A percentile compares a stretch with the other conserved stretches of the same genome.
Conservation (phyloP, 2,329 filamentous ascomycete genomes). For the Westerdykella sp. region DNA sequence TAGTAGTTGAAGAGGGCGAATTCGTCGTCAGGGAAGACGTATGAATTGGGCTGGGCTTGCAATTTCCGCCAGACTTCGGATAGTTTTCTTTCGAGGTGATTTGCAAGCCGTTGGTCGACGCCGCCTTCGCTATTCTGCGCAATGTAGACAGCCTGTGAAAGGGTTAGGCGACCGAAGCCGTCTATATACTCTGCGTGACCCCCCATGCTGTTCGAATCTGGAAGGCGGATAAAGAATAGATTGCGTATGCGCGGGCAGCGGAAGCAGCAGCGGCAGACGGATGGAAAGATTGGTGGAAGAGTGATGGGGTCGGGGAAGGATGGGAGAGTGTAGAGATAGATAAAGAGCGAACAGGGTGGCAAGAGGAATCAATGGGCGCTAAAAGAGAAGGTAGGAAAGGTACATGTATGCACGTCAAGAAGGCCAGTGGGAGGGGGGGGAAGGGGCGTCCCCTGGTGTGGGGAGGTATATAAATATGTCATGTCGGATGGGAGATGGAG, state of each 20-base stretch:
- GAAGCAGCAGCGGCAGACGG: constrained; percentile 1
- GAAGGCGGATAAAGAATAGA: constrained; percentile 16
- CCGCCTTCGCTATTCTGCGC: constrained; percentile 68
- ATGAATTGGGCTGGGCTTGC: constrained; percentile 57
- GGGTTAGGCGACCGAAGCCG: constrained; percentile 42
- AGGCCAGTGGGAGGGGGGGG: constrained; percentile 9
- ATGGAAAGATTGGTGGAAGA: constrained; percentile 13
- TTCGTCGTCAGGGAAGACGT: constrained; percentile 69
- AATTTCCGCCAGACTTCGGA: constrained; percentile 63
- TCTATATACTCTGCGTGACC: constrained; percentile 37
- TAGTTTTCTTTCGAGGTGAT: constrained; percentile 56
- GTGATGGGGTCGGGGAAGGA: not conserved
- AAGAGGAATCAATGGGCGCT: constrained; percentile 1
- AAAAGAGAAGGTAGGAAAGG: constrained; percentile 1
- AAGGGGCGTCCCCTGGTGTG: constrained; percentile 22
- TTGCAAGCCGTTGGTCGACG: constrained; percentile 56
- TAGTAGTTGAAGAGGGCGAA: constrained; percentile 86
- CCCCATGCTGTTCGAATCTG: constrained; percentile 31
- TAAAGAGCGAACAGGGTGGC: constrained; percentile 2
- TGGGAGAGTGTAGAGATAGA: not conserved
- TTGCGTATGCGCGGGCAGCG: constrained; percentile 10
- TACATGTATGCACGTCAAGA: constrained; percentile 4
- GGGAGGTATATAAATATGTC: constrained; percentile 24
- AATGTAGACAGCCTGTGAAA: constrained; percentile 66
- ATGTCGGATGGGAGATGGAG: constrained; percentile 1